Evolutionary conservation across 305 asterid genomes (phyloP).

Genomic region (Rubia peregrina): DNA sequence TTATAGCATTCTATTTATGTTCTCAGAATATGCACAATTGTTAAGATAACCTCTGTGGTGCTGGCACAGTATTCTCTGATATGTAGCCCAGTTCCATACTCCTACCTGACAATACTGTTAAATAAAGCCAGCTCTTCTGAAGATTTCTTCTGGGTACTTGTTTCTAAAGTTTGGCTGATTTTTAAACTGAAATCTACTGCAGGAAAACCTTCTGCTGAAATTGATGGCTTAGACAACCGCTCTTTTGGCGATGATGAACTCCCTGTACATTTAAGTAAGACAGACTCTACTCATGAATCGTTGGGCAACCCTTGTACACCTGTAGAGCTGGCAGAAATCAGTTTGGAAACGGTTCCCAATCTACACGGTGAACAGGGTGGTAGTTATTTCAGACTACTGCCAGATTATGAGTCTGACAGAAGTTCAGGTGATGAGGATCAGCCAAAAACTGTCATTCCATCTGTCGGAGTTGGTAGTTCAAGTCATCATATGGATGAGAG

Average conservation of each 20-base stretch:
- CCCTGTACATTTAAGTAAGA: conserved; percentile 20
- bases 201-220: conserved; percentile 23
- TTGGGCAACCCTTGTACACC: conserved; percentile 25
- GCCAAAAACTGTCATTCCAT: conserved; percentile 17
- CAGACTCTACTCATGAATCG: conserved; percentile 22
- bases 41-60: not conserved
- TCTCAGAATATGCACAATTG: too few species aligned
- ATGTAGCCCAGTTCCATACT: not conserved
- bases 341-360: conserved; percentile 32
- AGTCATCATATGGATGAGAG: conserved; percentile 24
- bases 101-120: not conserved
- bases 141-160: not conserved
- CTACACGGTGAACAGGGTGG: conserved; percentile 30
- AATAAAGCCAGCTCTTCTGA: not conserved
- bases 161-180: not conserved
- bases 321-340: conserved; percentile 25
- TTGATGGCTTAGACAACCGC: conserved; percentile 25
- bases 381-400: conserved; percentile 48
- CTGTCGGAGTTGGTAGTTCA: conserved; percentile 24
- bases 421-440: conserved; percentile 38
- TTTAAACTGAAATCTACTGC: conserved; percentile 7
- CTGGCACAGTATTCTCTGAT: not conserved
- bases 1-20: not conserved
- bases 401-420: conserved; percentile 51
- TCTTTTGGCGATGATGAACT: conserved; percentile 20